Evolutionary conservation across 176 grass and related monocot species (phyloP).

Genomic region (Echinochloa phyllopogon): DNA sequence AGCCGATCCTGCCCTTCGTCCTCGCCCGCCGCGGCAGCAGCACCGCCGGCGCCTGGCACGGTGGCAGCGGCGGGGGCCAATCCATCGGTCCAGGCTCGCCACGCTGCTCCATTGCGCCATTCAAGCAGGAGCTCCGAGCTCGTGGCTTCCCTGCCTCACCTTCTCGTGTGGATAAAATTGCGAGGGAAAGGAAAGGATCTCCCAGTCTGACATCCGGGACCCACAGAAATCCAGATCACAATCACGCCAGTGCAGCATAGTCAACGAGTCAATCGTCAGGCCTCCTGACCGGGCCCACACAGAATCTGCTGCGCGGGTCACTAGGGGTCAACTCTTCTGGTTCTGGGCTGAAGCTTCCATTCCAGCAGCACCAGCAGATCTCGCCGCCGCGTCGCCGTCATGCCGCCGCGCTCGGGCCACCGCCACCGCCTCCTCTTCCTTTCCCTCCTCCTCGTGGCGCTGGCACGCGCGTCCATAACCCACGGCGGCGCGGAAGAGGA

Average conservation of each 20-base stretch:
- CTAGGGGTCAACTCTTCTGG: neutral
- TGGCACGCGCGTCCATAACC: neutral
- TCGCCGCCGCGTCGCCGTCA: constrained; percentile 27
- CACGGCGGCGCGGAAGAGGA: neutral
- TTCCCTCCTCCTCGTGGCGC: constrained; percentile 20
- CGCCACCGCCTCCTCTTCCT: neutral
- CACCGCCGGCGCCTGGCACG: neutral
- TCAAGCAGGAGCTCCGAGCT: constrained; percentile 7
- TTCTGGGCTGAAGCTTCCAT: neutral
- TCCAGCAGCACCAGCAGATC: constrained; percentile 44
- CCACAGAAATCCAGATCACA: constrained; percentile 13
- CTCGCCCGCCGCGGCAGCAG: neutral
- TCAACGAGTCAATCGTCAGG: neutral
- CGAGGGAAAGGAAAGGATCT: constrained; percentile 19
- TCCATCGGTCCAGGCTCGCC: constrained; percentile 22
- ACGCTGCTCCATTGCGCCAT: constrained; percentile 53
- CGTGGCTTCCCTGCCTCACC: constrained; percentile 1
- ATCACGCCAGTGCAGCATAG: neutral
- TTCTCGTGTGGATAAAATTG: constrained; percentile 37
- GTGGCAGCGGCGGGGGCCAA: neutral
- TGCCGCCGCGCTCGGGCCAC: constrained; percentile 28
- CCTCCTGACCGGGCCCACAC: neutral
- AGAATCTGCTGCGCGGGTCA: neutral
- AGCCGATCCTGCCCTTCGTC: neutral
- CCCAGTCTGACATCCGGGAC: neutral